Evolutionary conservation across 805 yeast genomes (phyloP).

Genomic region (Saccharomycopsis selenospora): DNA sequence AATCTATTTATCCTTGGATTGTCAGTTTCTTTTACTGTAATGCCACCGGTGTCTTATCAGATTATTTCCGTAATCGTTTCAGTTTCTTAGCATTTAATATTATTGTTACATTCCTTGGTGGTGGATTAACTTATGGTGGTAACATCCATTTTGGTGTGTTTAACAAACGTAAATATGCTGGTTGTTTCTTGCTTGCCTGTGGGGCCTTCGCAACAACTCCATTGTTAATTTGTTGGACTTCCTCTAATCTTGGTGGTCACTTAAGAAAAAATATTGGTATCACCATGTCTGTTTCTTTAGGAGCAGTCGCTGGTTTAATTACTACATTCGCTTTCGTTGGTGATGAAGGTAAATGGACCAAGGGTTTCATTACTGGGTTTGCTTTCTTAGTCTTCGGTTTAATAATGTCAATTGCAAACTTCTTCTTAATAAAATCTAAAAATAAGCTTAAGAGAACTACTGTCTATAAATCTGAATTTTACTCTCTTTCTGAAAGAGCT

Average conservation of each 20-base stretch:
- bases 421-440: constrained; percentile 25
- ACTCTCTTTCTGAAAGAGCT: constrained; percentile 27
- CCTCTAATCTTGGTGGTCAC: constrained; percentile 58
- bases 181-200: constrained; percentile 49
- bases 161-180: constrained; percentile 44
- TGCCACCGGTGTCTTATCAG: constrained; percentile 42
- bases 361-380: constrained; percentile 17
- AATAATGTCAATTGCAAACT: constrained; percentile 31
- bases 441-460: constrained; percentile 17
- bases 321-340: constrained; percentile 15
- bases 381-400: constrained; percentile 30
- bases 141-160: constrained; percentile 36
- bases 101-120: constrained; percentile 42
- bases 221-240: constrained; percentile 56
- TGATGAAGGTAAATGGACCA: constrained; percentile 6
- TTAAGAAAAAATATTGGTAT: constrained; percentile 50
- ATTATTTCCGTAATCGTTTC: constrained; percentile 33
- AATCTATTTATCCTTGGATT: constrained; percentile 20
- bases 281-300: constrained; percentile 60
- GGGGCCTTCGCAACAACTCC: constrained; percentile 65
- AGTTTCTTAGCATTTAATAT: constrained; percentile 23
- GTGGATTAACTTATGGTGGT: constrained; percentile 28
- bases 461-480: constrained; percentile 27
- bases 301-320: constrained; percentile 50
- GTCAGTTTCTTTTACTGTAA: constrained; percentile 16